These are phyloP conservation scores for Crithidia bombi DNA, from an alignment of 208 protist genomes.

Conservation along the genomic window DNA sequence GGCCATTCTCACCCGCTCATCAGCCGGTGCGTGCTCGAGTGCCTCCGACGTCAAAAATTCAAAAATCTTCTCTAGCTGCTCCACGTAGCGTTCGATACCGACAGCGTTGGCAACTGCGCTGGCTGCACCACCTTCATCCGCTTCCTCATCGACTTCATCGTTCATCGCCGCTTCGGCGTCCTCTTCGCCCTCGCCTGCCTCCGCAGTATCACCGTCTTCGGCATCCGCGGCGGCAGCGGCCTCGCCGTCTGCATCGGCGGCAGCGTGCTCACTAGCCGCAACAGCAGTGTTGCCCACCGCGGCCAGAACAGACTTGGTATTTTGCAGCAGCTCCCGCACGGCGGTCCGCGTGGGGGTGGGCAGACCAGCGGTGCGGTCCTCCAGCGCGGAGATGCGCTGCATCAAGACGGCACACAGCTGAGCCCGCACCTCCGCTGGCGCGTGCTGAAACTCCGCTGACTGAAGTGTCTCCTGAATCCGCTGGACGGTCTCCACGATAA, in stretches of 20 bases:
- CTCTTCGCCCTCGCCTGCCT: neutral
- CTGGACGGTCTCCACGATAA: conserved; percentile 22
- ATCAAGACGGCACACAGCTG: conserved; percentile 20
- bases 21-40: conserved; percentile 39
- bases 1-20: conserved; percentile 34
- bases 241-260: neutral
- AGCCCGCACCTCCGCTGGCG: conserved; percentile 10
- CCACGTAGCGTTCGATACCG: conserved; percentile 12
- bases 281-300: conserved; percentile 13
- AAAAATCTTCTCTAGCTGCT: conserved; percentile 41
- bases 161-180: neutral
- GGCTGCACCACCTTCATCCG: conserved; percentile 6
- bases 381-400: conserved; percentile 15
- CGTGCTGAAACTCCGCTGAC: conserved; percentile 25
- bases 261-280: neutral
- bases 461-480: conserved; percentile 23
- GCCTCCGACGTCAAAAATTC: conserved; percentile 48
- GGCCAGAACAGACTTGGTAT: conserved; percentile 14
- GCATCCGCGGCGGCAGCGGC: neutral
- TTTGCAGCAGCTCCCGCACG: conserved; percentile 21
- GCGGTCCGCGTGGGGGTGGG: conserved; percentile 11
- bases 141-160: conserved; percentile 4
- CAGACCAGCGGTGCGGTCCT: conserved; percentile 14
- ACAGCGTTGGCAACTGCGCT: neutral
- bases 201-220: neutral